Percentiles rank a stretch among this genome's conserved stretches.
These are phyloP conservation scores for Colletotrichum sp. DNA, from an alignment of 2,329 filamentous ascomycete species.

Conservation along the genomic window DNA sequence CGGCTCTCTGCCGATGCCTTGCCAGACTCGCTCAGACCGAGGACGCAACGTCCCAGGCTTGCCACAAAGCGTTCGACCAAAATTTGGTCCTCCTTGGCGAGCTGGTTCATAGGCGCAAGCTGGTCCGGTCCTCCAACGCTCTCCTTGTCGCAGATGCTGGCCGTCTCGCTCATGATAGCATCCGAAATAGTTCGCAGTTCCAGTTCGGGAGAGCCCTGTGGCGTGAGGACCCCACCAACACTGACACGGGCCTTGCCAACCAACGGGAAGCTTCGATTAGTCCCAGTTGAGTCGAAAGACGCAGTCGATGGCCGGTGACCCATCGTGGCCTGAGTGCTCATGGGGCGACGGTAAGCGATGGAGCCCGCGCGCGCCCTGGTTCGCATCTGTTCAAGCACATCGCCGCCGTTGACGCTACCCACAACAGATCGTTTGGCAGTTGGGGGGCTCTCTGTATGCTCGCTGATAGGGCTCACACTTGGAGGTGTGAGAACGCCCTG, in stretches of 20 bases:
- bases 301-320: conserved; percentile 62
- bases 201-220: conserved; percentile 52
- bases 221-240: conserved; percentile 51
- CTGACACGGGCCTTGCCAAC: conserved; percentile 56
- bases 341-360: conserved; percentile 44
- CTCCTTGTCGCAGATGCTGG: conserved; percentile 43
- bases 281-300: conserved; percentile 62
- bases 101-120: conserved; percentile 48
- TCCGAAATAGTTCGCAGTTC: conserved; percentile 54
- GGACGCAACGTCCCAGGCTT: conserved; percentile 63
- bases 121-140: conserved; percentile 30
- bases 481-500: conserved; percentile 14
- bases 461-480: conserved; percentile 17
- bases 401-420: conserved; percentile 30
- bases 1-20: conserved; percentile 62
- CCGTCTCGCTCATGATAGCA: conserved; percentile 52
- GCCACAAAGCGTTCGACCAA: conserved; percentile 65
- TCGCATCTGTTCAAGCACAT: conserved; percentile 21
- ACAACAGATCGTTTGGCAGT: conserved; percentile 23
- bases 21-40: conserved; percentile 61
- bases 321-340: conserved; percentile 41
- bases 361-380: conserved; percentile 30
- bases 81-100: conserved; percentile 62
- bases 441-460: conserved; percentile 13
- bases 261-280: conserved; percentile 66